Evolutionary conservation across 2,329 filamentous ascomycete genomes (phyloP).

Genomic region (Trichoderma aggressivum): DNA sequence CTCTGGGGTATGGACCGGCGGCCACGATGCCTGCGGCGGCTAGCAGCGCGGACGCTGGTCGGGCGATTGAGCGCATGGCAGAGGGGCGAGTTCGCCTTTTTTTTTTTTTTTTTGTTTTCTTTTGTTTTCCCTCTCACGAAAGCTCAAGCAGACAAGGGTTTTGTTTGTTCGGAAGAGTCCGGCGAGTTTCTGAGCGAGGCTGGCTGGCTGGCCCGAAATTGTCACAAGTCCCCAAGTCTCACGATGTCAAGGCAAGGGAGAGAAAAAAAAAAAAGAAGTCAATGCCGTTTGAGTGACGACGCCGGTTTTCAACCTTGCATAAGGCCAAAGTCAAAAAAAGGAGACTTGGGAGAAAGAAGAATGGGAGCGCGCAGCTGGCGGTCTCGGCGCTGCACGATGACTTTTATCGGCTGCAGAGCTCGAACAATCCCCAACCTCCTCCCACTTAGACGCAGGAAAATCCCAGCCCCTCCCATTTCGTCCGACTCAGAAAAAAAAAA

Average conservation of each 20-base stretch:
- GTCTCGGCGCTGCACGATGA: conserved; percentile 32
- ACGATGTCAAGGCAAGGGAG: not conserved
- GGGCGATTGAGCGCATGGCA: conserved; percentile 15
- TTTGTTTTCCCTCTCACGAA: not conserved
- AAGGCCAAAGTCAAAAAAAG: conserved; percentile 13
- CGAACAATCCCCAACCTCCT: conserved; percentile 35
- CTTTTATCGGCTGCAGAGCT: conserved; percentile 30
- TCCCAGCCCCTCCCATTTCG: conserved; percentile 29
- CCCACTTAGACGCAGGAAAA: conserved; percentile 28
- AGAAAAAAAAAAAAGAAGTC: not conserved
- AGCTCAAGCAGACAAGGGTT: not conserved
- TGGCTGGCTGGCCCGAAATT: not conserved
- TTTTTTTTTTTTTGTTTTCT: too few relatives aligned
- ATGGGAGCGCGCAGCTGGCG: conserved; percentile 22
- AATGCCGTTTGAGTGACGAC: not conserved
- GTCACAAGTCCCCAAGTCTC: not conserved
- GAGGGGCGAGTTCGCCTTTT: not conserved
- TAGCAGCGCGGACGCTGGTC: conserved; percentile 31
- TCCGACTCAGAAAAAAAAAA: conserved; percentile 14
- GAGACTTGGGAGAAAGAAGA: not conserved
- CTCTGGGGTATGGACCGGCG: conserved; percentile 50
- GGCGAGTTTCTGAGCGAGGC: not conserved
- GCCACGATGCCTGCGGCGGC: conserved; percentile 31
- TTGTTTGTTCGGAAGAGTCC: not conserved
- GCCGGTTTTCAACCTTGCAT: not conserved